These are phyloP conservation scores for Fusarium pilosicola DNA, from an alignment of 2,329 filamentous ascomycete genomes.

Conservation along the genomic window DNA sequence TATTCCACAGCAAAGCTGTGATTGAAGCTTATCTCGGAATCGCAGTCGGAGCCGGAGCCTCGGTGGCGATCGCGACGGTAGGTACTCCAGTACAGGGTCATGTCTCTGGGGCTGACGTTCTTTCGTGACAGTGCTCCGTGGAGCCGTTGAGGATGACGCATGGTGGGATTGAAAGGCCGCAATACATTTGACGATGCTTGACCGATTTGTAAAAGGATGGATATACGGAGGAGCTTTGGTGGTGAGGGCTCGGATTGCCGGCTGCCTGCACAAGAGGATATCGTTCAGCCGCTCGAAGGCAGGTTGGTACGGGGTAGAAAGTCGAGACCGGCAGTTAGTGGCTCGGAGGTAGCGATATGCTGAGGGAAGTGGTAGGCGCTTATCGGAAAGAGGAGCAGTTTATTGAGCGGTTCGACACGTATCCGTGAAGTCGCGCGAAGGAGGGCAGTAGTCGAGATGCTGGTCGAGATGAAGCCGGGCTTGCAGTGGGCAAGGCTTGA, in stretches of 20 bases:
- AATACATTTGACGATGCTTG: too few species aligned
- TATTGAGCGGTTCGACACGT: rapidly evolving
- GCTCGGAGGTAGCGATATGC: background rate
- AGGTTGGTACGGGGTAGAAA: background rate
- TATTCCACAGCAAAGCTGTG: background rate
- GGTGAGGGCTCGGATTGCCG: rapidly evolving
- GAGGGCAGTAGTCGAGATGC: background rate
- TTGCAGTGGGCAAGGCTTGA: background rate
- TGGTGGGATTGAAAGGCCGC: too few species aligned
- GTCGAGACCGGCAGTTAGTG: background rate
- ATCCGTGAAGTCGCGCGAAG: background rate
- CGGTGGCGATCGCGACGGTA: background rate
- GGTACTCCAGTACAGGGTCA: background rate
- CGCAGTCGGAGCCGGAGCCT: background rate
- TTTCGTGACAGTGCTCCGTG: background rate
- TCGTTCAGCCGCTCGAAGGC: background rate
- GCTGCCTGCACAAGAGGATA: background rate
- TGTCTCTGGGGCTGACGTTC: background rate
- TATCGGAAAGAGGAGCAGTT: background rate
- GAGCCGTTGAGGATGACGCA: too few species aligned
- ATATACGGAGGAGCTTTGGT: too few species aligned
- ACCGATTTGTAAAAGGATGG: too few species aligned
- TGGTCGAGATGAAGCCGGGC: background rate
- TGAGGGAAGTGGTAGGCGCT: background rate
- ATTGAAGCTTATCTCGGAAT: rapidly evolving